These are phyloP conservation scores for Aspergillus fijiensis DNA, from an alignment of 2,329 filamentous ascomycete species.

Conservation along the genomic window DNA sequence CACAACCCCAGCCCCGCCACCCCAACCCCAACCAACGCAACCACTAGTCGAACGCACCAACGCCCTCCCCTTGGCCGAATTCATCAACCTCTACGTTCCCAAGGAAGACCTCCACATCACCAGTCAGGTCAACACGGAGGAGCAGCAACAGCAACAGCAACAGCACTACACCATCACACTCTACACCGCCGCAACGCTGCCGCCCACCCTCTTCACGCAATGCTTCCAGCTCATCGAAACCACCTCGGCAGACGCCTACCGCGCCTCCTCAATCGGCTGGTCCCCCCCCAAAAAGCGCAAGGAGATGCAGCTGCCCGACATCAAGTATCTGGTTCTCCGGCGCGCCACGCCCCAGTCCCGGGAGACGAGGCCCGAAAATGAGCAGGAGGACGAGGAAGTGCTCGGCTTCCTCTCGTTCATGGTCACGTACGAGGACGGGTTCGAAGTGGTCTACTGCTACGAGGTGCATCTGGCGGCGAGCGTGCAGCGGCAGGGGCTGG, in stretches of 20 bases:
- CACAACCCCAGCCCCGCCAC: background rate
- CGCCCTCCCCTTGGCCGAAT: constrained; percentile 38
- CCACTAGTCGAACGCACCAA: constrained; percentile 47
- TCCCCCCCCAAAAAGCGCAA: constrained; percentile 51
- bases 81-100: constrained; percentile 37
- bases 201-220: constrained; percentile 42
- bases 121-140: background rate
- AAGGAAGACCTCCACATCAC: constrained; percentile 5
- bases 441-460: constrained; percentile 63
- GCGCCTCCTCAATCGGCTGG: constrained; percentile 55
- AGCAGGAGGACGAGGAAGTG: background rate
- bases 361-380: too few relatives aligned
- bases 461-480: constrained; percentile 56
- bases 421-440: constrained; percentile 56
- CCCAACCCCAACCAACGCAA: constrained; percentile 9
- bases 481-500: constrained; percentile 52
- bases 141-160: background rate
- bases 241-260: constrained; percentile 57
- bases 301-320: constrained; percentile 60
- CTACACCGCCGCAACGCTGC: constrained; percentile 40
- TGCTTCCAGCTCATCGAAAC: constrained; percentile 55
- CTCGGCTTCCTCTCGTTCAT: constrained; percentile 55
- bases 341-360: background rate
- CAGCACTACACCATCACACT: constrained; percentile 27
- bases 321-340: constrained; percentile 58